Evolutionary conservation across 805 yeast species (phyloP).

Genomic region (Ogataea pini): DNA sequence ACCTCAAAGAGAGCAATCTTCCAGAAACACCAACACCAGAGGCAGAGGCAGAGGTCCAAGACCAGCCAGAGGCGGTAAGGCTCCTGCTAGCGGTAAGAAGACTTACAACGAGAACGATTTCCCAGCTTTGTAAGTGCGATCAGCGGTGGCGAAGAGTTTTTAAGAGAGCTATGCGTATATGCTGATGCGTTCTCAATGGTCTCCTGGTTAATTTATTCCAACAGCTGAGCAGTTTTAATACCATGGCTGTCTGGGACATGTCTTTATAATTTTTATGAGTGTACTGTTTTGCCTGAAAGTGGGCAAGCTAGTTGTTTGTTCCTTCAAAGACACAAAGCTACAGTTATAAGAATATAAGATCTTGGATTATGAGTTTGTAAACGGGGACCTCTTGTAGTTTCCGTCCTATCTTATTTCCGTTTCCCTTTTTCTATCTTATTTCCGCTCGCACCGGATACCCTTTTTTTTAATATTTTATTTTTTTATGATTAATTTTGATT

Average conservation of each 20-base stretch:
- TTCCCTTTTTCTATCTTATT: not conserved
- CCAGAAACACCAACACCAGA: conserved; percentile 29
- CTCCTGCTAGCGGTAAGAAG: conserved; percentile 32
- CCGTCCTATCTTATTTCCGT: not conserved
- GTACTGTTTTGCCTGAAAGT: not conserved
- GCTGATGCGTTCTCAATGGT: not conserved
- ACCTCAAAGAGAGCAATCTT: conserved; percentile 29
- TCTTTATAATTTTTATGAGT: conserved; percentile 1
- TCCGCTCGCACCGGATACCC: not conserved
- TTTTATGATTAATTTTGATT: not conserved
- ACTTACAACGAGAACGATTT: conserved; percentile 55
- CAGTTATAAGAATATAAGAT: conserved; percentile 1
- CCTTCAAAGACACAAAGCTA: not conserved
- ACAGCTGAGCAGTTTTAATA: not conserved
- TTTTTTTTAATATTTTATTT: not conserved
- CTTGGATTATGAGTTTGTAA: not conserved
- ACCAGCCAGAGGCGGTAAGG: conserved; percentile 35
- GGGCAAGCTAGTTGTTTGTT: not conserved
- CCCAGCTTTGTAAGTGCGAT: conserved; percentile 57
- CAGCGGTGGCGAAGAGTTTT: not conserved
- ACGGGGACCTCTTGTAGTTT: not conserved
- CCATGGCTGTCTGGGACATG: not conserved
- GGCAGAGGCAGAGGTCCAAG: conserved; percentile 25
- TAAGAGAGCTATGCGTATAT: no score
- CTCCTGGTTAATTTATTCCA: not conserved